Base-by-base conservation (phyloP, 2,329 filamentous ascomycete genomes). In the Xylariaceae sp. region DNA sequence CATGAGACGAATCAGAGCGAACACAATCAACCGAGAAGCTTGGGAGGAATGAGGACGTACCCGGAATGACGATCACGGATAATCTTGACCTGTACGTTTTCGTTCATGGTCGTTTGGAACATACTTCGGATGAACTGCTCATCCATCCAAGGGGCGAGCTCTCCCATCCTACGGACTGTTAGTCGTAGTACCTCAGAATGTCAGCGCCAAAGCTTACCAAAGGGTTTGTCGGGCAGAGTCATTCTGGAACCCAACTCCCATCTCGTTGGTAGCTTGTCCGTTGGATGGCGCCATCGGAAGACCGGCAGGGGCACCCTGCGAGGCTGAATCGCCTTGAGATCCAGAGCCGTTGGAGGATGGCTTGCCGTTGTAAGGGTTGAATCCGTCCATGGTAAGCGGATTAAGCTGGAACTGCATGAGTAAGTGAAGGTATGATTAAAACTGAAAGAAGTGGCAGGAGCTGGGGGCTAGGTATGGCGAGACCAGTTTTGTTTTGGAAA, bases 21-120 rank as follows among this genome's bases (percentile, higher is more conserved):
- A n/a, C n/a, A n/a, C n/a, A n/a, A n/a, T n/a, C n/a, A n/a, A n/a
- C n/a, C n/a, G n/a, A n/a, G 12, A 34, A 21, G 19, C 12, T 42
- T 11, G 16, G 21, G 12, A 37, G 5, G 10, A 41, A 17, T 19
- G 10, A 32, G 27, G 7, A 37, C 74, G 44, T 69, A 95, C 90
- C 92, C 93, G 65, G 92, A 96, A 70, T 95, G 95, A 72, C 96
- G 96, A 75, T 98, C 93, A 56, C 93, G 88, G 62, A 98, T 98
- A 79, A 98, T 95, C 81, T 98, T 98, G 60, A 98, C 93, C 61
- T 96, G 96, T 61, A 98, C 93, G 54, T 83, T 83, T 71, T 97
- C 93, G 57, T 87, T 90, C 73, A 95, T 87, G 60, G 91, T 83
- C 63, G 89, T 95, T 54, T 75, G 64, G 79, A 89, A 97, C 37